These are phyloP conservation scores for Parsonsia alboflavescens DNA, from an alignment of 257 asterid species.

Conservation along the genomic window DNA sequence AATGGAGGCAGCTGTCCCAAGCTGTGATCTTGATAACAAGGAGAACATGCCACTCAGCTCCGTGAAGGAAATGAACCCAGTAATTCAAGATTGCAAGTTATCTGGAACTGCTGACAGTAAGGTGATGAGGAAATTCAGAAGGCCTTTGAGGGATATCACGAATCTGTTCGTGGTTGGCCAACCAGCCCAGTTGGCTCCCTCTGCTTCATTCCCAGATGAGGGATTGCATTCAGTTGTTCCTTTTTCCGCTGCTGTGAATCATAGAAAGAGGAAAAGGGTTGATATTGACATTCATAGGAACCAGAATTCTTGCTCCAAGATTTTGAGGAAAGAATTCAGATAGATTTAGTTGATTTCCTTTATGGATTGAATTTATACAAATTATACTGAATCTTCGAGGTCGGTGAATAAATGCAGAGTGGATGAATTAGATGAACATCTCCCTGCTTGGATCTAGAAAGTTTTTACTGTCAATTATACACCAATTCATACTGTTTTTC, in stretches of 20 bases:
- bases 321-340: slow-evolving; percentile 37
- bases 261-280: slow-evolving; percentile 28
- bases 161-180: slow-evolving; percentile 12
- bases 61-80: slow-evolving; percentile 6
- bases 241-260: slow-evolving; percentile 2
- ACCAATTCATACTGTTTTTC: background rate
- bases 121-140: slow-evolving; percentile 24
- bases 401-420: background rate
- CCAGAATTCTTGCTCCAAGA: slow-evolving; percentile 25
- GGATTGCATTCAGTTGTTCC: background rate
- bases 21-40: slow-evolving; percentile 29
- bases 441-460: background rate
- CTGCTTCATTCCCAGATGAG: background rate
- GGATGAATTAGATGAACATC: background rate
- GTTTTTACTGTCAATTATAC: too few relatives aligned
- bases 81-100: slow-evolving; percentile 8
- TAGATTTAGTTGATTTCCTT: slow-evolving; percentile 5
- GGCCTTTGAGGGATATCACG: slow-evolving; percentile 47
- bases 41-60: slow-evolving; percentile 37
- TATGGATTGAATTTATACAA: background rate
- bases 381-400: background rate
- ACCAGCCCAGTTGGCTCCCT: slow-evolving; percentile 4
- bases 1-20: slow-evolving; percentile 25
- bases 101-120: background rate
- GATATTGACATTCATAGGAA: slow-evolving; percentile 13